phyloP scores from a whole-genome alignment of 1,139 yeast genomes.

The Protomyces inundatus region DNA sequence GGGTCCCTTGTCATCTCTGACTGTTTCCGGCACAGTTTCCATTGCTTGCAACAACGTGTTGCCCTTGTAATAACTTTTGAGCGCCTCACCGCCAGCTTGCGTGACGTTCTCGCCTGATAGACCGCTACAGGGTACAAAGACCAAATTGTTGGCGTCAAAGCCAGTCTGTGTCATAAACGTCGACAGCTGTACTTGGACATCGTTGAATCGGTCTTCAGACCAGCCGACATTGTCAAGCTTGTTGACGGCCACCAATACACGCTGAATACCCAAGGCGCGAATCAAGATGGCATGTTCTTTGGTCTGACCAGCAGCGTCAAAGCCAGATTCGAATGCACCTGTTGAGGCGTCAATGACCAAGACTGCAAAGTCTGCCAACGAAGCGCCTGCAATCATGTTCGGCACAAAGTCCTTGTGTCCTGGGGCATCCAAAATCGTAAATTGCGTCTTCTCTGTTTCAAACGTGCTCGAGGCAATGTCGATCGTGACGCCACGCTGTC shows the following conservation, averaged over 20 bases:
- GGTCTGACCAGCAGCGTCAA: slow-evolving; percentile 82
- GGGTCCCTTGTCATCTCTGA: slow-evolving; percentile 9
- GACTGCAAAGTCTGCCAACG: slow-evolving; percentile 70
- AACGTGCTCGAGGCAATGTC: slow-evolving; percentile 84
- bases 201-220: slow-evolving; percentile 59
- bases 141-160: slow-evolving; percentile 48
- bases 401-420: slow-evolving; percentile 97
- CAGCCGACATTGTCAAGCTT: slow-evolving; percentile 77
- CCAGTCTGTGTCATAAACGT: slow-evolving; percentile 64
- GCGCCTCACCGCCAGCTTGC: slow-evolving; percentile 38
- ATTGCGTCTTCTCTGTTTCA: slow-evolving; percentile 58
- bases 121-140: slow-evolving; percentile 82
- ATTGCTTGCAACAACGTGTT: slow-evolving; percentile 5
- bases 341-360: slow-evolving; percentile 71
- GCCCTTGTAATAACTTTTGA: slow-evolving; percentile 15
- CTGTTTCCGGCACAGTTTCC: neutral
- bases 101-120: slow-evolving; percentile 76
- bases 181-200: slow-evolving; percentile 54
- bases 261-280: slow-evolving; percentile 71
- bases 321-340: slow-evolving; percentile 88
- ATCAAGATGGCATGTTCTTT: slow-evolving; percentile 88
- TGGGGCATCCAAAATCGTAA: slow-evolving; percentile 94
- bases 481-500: slow-evolving; percentile 79
- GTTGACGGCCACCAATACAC: slow-evolving; percentile 72
- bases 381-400: slow-evolving; percentile 96